Base-by-base conservation (phyloP, 2,329 filamentous ascomycete genomes). In the Coleophoma cylindrospora region DNA sequence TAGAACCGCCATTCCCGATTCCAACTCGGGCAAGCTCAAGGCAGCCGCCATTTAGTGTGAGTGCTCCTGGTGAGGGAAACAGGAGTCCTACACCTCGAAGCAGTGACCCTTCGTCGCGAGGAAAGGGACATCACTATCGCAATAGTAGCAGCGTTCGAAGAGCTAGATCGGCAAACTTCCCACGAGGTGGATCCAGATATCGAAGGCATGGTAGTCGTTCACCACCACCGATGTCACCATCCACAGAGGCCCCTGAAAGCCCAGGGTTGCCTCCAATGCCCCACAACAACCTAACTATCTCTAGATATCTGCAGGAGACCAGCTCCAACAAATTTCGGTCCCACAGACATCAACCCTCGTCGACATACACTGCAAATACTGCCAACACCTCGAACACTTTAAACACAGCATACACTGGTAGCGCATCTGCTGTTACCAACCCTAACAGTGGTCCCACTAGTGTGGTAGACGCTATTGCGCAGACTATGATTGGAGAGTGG, bases 401-500 rank as follows among this genome's bases (percentile, higher is more conserved):
- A 53, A 63, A 72, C 53, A 76, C 75, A 41, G 49, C 44, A 14
- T 48, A 49, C 45, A 53, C 58, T 17, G 51, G 56, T 2, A 57
- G 57, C 15, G 65, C 63, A 50, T 65, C 70, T 54, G 62, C 70
- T 55, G 75, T 75, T 38, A 85, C 79, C 4, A 73, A 77, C 49
- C 76, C 73, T 40, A 83, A 75, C 11, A 77, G 81, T 32, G 85
- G 90, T 57, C 81, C 85, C 40, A 86, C 86, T 0, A 87, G 84
- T 41, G 89, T 97, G 13, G 92, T 99, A 6, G 94, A 97, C 70
- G 91, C 94, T 3, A 97, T 99, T 67, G 91, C 94, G 1, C 91
- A 95, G 64, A 95, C 92, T 0, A 99, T 99, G 94, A 90, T 99
- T 32, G 94, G 94, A 36, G 94, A 97, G 63, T 94, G 89, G 87